Evolutionary conservation across 116 monocot species (phyloP).

Genomic region (Zostera marina): DNA sequence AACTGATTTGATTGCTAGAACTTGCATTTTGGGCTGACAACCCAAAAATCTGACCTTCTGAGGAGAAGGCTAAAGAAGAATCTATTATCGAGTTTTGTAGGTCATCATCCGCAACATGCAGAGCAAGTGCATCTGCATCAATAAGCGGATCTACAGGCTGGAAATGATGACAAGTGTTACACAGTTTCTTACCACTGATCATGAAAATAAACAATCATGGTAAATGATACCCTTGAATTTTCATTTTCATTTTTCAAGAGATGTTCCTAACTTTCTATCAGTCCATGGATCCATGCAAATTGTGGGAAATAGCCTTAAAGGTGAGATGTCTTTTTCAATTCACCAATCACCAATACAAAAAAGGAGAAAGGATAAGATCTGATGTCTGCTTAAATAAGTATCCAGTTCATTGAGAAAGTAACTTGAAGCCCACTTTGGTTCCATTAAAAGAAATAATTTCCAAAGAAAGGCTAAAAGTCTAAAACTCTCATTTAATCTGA

Average conservation of each 20-base stretch:
- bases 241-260: not conserved
- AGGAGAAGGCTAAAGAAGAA: not conserved
- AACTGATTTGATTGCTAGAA: conserved; percentile 2
- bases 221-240: too few relatives aligned
- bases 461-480: too few relatives aligned
- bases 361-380: too few relatives aligned
- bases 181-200: not conserved
- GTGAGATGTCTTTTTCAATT: too few relatives aligned
- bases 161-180: conserved; percentile 3
- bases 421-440: too few relatives aligned
- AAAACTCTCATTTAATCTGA: too few relatives aligned
- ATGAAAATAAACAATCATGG: not conserved
- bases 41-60: not conserved
- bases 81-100: not conserved
- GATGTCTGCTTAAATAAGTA: too few relatives aligned
- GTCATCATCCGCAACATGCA: not conserved
- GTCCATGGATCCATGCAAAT: not conserved
- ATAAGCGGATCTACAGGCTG: conserved; percentile 7
- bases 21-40: not conserved
- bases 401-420: too few relatives aligned
- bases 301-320: too few relatives aligned
- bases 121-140: not conserved
- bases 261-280: not conserved
- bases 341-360: too few relatives aligned
- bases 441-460: too few relatives aligned